A percentile compares a stretch with the other conserved stretches of the same genome.
Conservation (phyloP, 805 yeast species). For the Yarrowia phangngaensis region DNA sequence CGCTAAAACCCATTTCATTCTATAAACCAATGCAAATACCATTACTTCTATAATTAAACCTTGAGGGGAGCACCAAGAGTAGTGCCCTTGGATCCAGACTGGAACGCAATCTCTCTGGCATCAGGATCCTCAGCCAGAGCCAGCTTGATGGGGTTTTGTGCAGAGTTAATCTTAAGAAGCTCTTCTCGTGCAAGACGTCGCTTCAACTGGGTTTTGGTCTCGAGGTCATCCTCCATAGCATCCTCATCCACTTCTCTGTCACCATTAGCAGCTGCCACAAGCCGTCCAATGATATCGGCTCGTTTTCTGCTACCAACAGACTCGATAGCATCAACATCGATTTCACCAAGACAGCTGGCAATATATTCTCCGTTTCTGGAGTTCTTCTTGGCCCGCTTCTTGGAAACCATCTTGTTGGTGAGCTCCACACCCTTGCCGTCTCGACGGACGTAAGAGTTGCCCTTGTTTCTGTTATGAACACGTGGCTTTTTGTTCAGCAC, state of each 20-base stretch:
- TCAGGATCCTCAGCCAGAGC: conserved; percentile 60
- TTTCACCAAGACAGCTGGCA: conserved; percentile 48
- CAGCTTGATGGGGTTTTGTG: conserved; percentile 30
- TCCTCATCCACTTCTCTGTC: conserved; percentile 46
- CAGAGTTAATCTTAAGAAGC: conserved; percentile 35
- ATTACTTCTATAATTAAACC: too few species aligned
- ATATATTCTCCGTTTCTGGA: conserved; percentile 74
- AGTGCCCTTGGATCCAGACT: conserved; percentile 66
- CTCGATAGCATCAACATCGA: conserved; percentile 27
- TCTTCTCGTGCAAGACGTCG: conserved; percentile 50
- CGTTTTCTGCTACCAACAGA: conserved; percentile 26
- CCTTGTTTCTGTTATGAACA: conserved; percentile 31
- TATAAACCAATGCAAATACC: too few species aligned
- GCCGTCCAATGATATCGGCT: conserved; percentile 46
- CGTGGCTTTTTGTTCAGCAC: conserved; percentile 43
- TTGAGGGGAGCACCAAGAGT: conserved; percentile 67
- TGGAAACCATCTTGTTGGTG: conserved; percentile 58
- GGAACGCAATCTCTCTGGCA: conserved; percentile 45
- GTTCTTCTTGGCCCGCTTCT: conserved; percentile 72
- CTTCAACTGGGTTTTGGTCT: conserved; percentile 32
- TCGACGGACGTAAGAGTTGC: conserved; percentile 24
- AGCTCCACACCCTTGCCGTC: conserved; percentile 31
- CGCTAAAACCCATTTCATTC: too few species aligned
- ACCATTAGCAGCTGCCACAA: conserved; percentile 42
- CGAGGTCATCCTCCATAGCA: conserved; percentile 31